Percentiles rank a stretch among this genome's conserved stretches.
These are phyloP conservation scores for Fraxinus ornus DNA, from an alignment of 305 asterid genomes.

Conservation along the genomic window DNA sequence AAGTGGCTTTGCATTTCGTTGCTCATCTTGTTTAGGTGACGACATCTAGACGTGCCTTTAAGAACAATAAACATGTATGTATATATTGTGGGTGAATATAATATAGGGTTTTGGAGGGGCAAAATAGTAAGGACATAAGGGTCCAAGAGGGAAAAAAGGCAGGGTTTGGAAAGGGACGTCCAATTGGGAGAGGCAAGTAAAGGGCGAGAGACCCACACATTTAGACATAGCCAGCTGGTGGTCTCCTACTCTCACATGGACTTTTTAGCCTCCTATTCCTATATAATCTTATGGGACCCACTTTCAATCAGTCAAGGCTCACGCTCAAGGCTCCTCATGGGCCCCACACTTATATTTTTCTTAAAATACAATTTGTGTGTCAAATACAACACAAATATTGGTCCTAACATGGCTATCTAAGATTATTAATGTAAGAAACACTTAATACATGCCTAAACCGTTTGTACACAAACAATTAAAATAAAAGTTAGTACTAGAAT, in stretches of 20 bases:
- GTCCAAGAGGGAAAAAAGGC: constrained; percentile 17
- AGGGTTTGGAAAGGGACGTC: constrained; percentile 19
- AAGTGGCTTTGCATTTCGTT: too few species aligned
- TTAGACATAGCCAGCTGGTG: constrained; percentile 60
- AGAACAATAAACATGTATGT: too few species aligned
- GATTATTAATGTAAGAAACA: background rate
- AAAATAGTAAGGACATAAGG: constrained; percentile 15
- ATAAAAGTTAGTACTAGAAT: too few species aligned
- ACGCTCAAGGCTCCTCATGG: constrained; percentile 31
- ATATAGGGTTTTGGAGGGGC: constrained; percentile 23
- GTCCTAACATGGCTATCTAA: background rate
- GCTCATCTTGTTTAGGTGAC: too few species aligned
- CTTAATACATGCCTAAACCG: background rate
- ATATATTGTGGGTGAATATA: background rate
- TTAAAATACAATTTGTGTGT: background rate
- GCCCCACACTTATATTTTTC: constrained; percentile 14
- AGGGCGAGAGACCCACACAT: constrained; percentile 35
- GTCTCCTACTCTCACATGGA: constrained; percentile 81
- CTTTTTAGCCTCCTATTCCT: constrained; percentile 11
- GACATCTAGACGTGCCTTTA: too few species aligned
- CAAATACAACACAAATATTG: background rate
- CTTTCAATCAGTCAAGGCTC: constrained; percentile 23
- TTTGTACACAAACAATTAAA: background rate
- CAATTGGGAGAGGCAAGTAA: constrained; percentile 26
- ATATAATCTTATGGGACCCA: constrained; percentile 33